Evolutionary conservation across 805 yeast genomes (phyloP).

Genomic region (Yamadazyma ubonensis): DNA sequence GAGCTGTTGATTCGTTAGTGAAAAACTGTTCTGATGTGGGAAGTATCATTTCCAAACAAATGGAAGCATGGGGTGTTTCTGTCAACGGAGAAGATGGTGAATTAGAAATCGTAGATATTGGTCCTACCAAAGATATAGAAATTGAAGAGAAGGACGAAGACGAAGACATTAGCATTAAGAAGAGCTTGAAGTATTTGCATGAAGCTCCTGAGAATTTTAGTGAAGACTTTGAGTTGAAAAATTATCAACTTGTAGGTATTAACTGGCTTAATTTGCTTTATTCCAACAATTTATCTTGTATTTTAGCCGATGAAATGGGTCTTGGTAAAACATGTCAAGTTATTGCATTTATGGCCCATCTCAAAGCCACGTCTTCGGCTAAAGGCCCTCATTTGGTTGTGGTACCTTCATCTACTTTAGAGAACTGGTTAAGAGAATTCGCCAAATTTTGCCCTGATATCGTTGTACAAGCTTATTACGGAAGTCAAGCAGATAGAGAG

Average conservation of each 20-base stretch:
- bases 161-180: slow-evolving; percentile 35
- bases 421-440: slow-evolving; percentile 96
- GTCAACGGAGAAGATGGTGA: slow-evolving; percentile 63
- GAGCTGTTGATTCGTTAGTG: slow-evolving; percentile 91
- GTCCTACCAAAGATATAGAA: slow-evolving; percentile 27
- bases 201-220: slow-evolving; percentile 71
- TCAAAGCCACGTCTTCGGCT: slow-evolving; percentile 58
- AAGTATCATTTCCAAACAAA: slow-evolving; percentile 62
- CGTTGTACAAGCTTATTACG: slow-evolving; percentile 90
- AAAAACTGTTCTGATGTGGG: slow-evolving; percentile 81
- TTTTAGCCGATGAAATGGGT: slow-evolving; percentile 98
- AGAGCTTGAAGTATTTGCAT: slow-evolving; percentile 48
- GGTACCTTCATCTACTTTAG: slow-evolving; percentile 95
- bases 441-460: slow-evolving; percentile 81
- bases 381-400: slow-evolving; percentile 88
- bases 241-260: slow-evolving; percentile 94
- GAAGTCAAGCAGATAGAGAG: slow-evolving; percentile 79
- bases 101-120: slow-evolving; percentile 57
- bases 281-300: slow-evolving; percentile 78
- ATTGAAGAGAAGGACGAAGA: slow-evolving; percentile 20
- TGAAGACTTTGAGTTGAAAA: slow-evolving; percentile 65
- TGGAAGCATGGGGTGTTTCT: slow-evolving; percentile 86
- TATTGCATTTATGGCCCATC: slow-evolving; percentile 83
- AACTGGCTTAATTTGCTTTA: slow-evolving; percentile 89
- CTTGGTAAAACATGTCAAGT: slow-evolving; percentile 97